These are phyloP conservation scores for Chaetomiaceae sp. DNA, from an alignment of 2,329 filamentous ascomycete genomes.

Conservation along the genomic window DNA sequence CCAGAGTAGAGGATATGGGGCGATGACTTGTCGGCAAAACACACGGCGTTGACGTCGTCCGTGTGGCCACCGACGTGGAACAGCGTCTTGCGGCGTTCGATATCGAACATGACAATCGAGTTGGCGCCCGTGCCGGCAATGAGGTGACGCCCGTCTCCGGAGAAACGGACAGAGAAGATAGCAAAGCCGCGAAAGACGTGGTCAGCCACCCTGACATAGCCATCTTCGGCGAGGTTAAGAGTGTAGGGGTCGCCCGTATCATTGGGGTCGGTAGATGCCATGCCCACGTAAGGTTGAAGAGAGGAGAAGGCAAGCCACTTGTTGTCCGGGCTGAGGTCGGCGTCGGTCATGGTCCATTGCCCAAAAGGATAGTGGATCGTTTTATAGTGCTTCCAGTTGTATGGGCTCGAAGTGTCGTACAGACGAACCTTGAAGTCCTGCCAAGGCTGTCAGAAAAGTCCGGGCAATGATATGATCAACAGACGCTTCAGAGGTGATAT, in stretches of 20 bases:
- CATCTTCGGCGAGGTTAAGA: conserved; percentile 63
- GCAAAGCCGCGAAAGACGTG: conserved; percentile 40
- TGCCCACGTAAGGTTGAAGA: conserved; percentile 75
- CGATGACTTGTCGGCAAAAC: conserved; percentile 82
- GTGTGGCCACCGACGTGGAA: conserved; percentile 73
- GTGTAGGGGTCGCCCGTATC: conserved; percentile 74
- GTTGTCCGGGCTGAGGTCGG: conserved; percentile 85
- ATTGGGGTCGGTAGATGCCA: conserved; percentile 81
- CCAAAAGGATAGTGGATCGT: conserved; percentile 80
- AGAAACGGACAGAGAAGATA: conserved; percentile 91
- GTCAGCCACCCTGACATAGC: conserved; percentile 26
- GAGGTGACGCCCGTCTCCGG: conserved; percentile 83
- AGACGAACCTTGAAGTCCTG: conserved; percentile 93
- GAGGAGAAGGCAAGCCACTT: conserved; percentile 88
- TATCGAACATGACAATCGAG: conserved; percentile 85
- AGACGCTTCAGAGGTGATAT: background rate
- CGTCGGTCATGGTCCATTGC: conserved; percentile 95
- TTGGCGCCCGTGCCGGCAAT: conserved; percentile 80
- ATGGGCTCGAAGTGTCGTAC: conserved; percentile 96
- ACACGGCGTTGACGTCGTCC: conserved; percentile 93
- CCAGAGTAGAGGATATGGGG: conserved; percentile 95
- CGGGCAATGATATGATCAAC: background rate
- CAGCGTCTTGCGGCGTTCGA: conserved; percentile 71
- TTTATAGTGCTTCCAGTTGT: conserved; percentile 94
- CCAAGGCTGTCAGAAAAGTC: background rate